phyloP scores from a whole-genome alignment of 768 basidiomycete genomes.

The Mycena chlorophos region DNA sequence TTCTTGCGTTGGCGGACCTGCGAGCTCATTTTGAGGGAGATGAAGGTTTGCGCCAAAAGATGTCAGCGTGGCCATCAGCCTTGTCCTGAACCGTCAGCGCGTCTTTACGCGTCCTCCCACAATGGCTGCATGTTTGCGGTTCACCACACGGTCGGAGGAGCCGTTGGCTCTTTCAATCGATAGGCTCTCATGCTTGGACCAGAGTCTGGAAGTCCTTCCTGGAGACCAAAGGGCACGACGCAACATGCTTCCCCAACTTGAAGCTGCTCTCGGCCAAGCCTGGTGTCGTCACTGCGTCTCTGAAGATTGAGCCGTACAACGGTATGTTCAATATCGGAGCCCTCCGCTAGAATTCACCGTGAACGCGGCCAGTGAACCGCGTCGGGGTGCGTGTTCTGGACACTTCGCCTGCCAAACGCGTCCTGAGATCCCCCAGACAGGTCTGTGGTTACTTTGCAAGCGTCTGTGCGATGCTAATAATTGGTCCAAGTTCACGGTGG shows the following conservation, averaged over 20 bases:
- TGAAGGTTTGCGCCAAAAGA: neutral
- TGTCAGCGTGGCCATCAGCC: too few species aligned
- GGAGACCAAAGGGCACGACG: constrained; percentile 79
- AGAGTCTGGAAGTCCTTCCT: constrained; percentile 75
- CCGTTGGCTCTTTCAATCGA: too few species aligned
- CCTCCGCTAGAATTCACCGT: too few species aligned
- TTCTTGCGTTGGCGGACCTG: constrained; percentile 19
- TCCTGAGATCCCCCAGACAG: constrained; percentile 35
- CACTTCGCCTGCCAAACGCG: constrained; percentile 2
- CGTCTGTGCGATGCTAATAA: neutral
- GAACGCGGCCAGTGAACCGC: constrained; percentile 61
- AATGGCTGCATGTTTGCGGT: constrained; percentile 15
- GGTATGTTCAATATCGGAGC: constrained; percentile 53
- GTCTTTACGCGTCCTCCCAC: neutral
- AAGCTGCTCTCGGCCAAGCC: constrained; percentile 51
- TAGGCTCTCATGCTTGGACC: too few species aligned
- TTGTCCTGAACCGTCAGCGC: neutral
- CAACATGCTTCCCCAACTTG: constrained; percentile 74
- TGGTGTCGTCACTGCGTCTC: constrained; percentile 65
- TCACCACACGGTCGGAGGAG: too few species aligned
- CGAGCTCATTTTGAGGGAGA: constrained; percentile 3
- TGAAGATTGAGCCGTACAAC: constrained; percentile 76
- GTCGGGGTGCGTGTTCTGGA: constrained; percentile 59
- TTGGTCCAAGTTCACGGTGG: constrained; percentile 76
- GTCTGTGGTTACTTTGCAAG: constrained; percentile 22